Percentiles rank a stretch among this genome's conserved stretches.
phyloP scores from a whole-genome alignment of 1,139 yeast genomes.

The Yamadazyma conglobata region DNA sequence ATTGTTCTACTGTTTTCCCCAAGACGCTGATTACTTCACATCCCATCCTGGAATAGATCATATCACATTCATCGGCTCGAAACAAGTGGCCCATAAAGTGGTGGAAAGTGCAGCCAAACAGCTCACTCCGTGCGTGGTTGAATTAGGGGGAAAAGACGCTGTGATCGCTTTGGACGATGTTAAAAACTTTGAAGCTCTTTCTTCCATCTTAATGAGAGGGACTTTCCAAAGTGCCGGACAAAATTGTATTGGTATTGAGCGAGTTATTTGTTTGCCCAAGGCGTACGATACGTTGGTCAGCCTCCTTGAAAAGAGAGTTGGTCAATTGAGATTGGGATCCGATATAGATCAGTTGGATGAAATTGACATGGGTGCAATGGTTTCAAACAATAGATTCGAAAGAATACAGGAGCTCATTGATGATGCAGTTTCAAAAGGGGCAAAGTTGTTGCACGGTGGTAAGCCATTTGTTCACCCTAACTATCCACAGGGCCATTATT shows the following conservation, averaged over 20 bases:
- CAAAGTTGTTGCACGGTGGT: conserved; percentile 77
- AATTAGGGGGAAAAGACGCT: conserved; percentile 94
- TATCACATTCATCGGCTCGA: conserved; percentile 93
- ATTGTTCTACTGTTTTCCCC: conserved; percentile 73
- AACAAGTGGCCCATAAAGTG: conserved; percentile 87
- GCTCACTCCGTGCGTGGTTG: conserved; percentile 90
- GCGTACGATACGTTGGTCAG: conserved; percentile 61
- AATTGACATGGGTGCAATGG: conserved; percentile 95
- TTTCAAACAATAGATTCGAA: conserved; percentile 70
- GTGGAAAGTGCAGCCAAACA: conserved; percentile 76
- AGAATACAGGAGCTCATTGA: conserved; percentile 60
- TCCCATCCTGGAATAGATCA: conserved; percentile 80
- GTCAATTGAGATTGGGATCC: conserved; percentile 72
- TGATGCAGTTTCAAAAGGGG: conserved; percentile 81
- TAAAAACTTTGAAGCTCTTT: conserved; percentile 51
- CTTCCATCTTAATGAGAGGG: conserved; percentile 87
- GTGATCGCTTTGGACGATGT: conserved; percentile 78
- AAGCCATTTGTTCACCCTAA: conserved; percentile 76
- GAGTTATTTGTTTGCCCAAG: conserved; percentile 74
- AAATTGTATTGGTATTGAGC: conserved; percentile 94
- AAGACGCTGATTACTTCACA: conserved; percentile 81
- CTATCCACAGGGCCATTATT: conserved; percentile 93
- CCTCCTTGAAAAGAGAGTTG: conserved; percentile 55
- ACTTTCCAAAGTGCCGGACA: conserved; percentile 97
- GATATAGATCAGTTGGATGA: conserved; percentile 87